phyloP scores from a whole-genome alignment of 1,284 basidiomycete genomes.

The Heliocybe sulcata region DNA sequence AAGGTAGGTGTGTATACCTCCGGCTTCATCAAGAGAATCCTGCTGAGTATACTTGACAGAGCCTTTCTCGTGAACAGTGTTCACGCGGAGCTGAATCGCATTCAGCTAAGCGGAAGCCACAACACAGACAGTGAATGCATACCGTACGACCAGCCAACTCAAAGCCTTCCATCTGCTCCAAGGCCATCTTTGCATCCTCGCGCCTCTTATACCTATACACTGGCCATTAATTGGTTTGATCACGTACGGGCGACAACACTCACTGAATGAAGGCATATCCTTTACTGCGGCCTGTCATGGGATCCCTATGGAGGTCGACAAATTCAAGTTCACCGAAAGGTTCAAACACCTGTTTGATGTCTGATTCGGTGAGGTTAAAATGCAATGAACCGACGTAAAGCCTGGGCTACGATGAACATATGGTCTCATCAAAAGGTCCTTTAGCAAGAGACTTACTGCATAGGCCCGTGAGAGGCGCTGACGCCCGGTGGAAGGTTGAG shows the following conservation, averaged over 20 bases:
- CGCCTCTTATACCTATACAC: conserved; percentile 70
- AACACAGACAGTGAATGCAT: conserved; percentile 18
- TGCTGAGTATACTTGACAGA: conserved; percentile 65
- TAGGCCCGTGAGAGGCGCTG: conserved; percentile 67
- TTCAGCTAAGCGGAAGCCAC: conserved; percentile 3
- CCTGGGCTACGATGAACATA: conserved; percentile 30
- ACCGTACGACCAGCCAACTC: conserved; percentile 92
- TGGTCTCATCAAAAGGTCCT: not conserved
- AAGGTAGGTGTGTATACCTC: conserved; percentile 40
- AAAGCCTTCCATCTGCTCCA: conserved; percentile 98
- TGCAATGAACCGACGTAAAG: conserved; percentile 96
- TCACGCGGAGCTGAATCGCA: conserved; percentile 67
- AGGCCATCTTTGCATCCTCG: conserved; percentile 91
- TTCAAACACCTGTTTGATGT: conserved; percentile 97
- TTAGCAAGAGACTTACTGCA: conserved; percentile 50
- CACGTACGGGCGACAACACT: conserved; percentile 19
- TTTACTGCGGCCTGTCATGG: conserved; percentile 90
- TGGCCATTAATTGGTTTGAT: conserved; percentile 2
- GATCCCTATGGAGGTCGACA: conserved; percentile 95
- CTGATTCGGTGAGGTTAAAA: conserved; percentile 92
- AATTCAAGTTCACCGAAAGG: conserved; percentile 97
- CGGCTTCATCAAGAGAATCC: conserved; percentile 78
- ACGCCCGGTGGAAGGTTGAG: conserved; percentile 74
- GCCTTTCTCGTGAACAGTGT: conserved; percentile 88
- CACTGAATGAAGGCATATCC: conserved; percentile 98